Evolutionary conservation across 768 basidiomycete genomes (phyloP).

Genomic region (Naematelia encephala): DNA sequence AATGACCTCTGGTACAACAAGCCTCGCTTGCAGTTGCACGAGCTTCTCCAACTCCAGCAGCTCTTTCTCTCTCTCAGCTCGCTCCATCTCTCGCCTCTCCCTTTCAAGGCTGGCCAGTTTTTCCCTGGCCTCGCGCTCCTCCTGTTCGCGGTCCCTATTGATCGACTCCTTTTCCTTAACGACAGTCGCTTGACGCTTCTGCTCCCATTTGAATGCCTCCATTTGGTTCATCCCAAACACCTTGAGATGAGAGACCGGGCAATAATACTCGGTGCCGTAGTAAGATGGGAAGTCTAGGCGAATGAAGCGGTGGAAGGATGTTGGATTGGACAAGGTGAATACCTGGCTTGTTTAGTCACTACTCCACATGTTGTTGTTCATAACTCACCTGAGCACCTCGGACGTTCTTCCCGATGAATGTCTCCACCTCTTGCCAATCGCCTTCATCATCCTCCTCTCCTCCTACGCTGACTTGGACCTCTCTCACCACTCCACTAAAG

Average conservation of each 20-base stretch:
- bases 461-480: constrained; percentile 75
- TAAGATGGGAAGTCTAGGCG: constrained; percentile 90
- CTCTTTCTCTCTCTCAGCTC: constrained; percentile 27
- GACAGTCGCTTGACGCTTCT: constrained; percentile 26
- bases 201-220: constrained; percentile 84
- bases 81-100: constrained; percentile 16
- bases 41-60: constrained; percentile 32
- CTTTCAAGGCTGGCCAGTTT: constrained; percentile 17
- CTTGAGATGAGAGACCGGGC: constrained; percentile 84
- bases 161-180: constrained; percentile 19
- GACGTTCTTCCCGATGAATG: constrained; percentile 74
- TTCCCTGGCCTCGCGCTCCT: constrained; percentile 17
- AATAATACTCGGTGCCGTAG: constrained; percentile 94
- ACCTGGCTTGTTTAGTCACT: constrained; percentile 21
- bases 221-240: constrained; percentile 96
- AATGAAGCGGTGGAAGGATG: constrained; percentile 81
- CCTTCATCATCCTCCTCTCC: constrained; percentile 43
- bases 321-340: constrained; percentile 45
- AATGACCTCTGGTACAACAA: background rate
- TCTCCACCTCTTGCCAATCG: constrained; percentile 73
- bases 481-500: constrained; percentile 93
- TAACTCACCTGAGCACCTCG: constrained; percentile 78
- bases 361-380: background rate
- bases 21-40: constrained; percentile 30
- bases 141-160: constrained; percentile 8